These are phyloP conservation scores for Rhizopus sp. DNA, from an alignment of 371 early-diverging fungal species.

Conservation along the genomic window DNA sequence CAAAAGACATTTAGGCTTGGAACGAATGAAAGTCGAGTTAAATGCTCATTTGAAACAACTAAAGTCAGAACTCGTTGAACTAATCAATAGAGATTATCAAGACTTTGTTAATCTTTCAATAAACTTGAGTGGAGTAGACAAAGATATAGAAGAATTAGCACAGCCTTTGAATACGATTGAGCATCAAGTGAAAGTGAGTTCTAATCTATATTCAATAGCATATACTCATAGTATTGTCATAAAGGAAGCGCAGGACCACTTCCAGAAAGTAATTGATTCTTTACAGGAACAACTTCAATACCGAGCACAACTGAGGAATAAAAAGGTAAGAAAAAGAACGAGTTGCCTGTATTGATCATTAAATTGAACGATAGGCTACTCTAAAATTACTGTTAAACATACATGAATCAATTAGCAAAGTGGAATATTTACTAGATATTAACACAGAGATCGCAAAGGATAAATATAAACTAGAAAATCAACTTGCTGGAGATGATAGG, in stretches of 20 bases:
- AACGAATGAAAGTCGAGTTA: conserved; percentile 68
- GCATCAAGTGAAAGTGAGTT: conserved; percentile 59
- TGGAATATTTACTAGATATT: conserved; percentile 72
- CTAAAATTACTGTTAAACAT: conserved; percentile 73
- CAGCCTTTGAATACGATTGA: conserved; percentile 63
- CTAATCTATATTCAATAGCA: not conserved
- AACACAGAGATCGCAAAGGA: conserved; percentile 37
- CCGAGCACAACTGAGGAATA: conserved; percentile 67
- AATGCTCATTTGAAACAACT: conserved; percentile 60
- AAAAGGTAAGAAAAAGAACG: conserved; percentile 52
- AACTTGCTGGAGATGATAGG: not conserved
- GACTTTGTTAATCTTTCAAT: conserved; percentile 82
- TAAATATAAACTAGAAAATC: conserved; percentile 1
- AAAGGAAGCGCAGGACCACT: conserved; percentile 50
- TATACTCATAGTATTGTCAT: not conserved
- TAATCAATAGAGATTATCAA: conserved; percentile 81
- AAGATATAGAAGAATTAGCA: conserved; percentile 63
- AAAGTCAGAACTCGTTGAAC: conserved; percentile 76
- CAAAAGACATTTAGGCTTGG: conserved; percentile 68
- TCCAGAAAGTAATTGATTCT: conserved; percentile 57
- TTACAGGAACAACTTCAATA: conserved; percentile 63
- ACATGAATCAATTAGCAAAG: conserved; percentile 74
- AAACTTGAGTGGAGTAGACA: conserved; percentile 78
- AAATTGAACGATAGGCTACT: conserved; percentile 36
- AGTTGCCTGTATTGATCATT: not conserved